Evolutionary conservation across 495 filamentous ascomycete species (phyloP), one percentile per base, ranked within the genome.

Genomic region (Neurospora sp.): DNA sequence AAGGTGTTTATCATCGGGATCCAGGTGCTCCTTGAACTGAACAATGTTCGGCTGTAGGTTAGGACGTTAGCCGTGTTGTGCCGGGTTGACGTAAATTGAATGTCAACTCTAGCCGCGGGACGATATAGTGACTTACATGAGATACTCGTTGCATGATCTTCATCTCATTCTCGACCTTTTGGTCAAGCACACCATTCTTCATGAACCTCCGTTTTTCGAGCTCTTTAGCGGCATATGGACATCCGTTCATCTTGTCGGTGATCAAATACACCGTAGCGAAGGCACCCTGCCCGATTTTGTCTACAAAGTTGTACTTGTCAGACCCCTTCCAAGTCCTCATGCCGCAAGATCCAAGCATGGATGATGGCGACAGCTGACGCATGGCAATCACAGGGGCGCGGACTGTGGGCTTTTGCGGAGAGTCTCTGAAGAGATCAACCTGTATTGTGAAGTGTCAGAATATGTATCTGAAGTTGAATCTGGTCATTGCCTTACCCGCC

Each of bases 131-230:
- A 82, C 91, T 88, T 83, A 95, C 93, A 83, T 99, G 96, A 70
- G 89, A 84, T 31, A 98, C 83, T 40, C 83, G 86, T 76, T 91
- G 88, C 90, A 99, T 97, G 72, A 99, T 97, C 48, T 89, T 91
- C 89, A 98, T 94, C 81, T 99, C 96, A 74, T 95, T 97, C 74
- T 96, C 91, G 3, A 98, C 90, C 78, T 94, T 95, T 75, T 91
- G 89, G 77, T 94, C 93, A 38, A 94, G 81, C 27, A 91, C 86
- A 46, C 92, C 93, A 77, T 96, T 93, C 79, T 94, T 97, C 84
- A 94, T 92, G 80, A 98, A 94, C 18, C 89, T 87, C 59, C 90
- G 88, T 82, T 97, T 98, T 77, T 96, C 92, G 5, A 99, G 88
- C 77, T 97, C 91, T 78, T 99, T 99, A 4, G 93, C 92, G 3